Evolutionary conservation across 176 grass and related monocot genomes (phyloP), one percentile per base, ranked within the genome.

Genomic region (Bolboschoenus planiculmis): DNA sequence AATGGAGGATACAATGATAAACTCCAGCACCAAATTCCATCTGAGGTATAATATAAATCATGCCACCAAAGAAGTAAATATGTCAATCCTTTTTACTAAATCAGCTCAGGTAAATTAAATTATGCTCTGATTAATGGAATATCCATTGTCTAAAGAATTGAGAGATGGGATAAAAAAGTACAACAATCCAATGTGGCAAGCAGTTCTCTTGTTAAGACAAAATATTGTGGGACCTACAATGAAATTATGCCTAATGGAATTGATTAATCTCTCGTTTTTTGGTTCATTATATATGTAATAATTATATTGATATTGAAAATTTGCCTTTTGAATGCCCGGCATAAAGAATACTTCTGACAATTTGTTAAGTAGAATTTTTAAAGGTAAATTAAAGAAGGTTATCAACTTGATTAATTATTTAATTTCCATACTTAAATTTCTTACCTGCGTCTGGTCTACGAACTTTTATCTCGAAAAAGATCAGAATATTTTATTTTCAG

Each of bases 261-360:
- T 73, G 40, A 51, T 51, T 14, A 47, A 73, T 73, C 68, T 73
- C 68, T 73, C 23, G n/a, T 39, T 73, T 73, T 26, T 73, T 47
- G 40, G 10, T 27, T 21, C 68, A 73, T 10, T 47, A 47, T 47
- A 21, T 73, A 47, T 47, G 42, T 73, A 24, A 47, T 73, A n/a
- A n/a, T n/a, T n/a, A n/a, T n/a, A n/a, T n/a, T n/a, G n/a, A 4
- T 24, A 73, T 73, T 73, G 68, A 74, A 74, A 74, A 44, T 47
- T 74, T 74, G 68, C 68, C 68, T 47, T 74, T 47, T 74, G 68
- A 74, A 29, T 74, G n/a, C 68, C 40, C 40, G 68, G 68, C 68
- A 74, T 74, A 74, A 74, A 74, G 68, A 46, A 74, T 47, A 74
- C 21, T 74, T 73, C 23, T 46, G 33, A 67, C 29, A 46, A n/a